Evolutionary conservation across 352 stramenopile genomes (phyloP).

Genomic region (Achlya hypogyna): DNA sequence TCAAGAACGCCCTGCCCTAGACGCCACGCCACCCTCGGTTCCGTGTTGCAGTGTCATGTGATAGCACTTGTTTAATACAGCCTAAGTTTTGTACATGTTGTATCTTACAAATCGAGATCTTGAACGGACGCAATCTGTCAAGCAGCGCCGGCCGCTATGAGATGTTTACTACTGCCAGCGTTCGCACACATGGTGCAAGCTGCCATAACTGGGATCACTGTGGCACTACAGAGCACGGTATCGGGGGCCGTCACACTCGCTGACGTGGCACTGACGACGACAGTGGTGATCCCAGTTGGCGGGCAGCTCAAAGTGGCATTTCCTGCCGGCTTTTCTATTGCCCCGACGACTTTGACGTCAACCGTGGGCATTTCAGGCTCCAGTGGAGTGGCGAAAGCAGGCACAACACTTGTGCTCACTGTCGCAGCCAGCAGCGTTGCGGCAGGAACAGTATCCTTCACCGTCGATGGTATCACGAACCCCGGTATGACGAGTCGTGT

Average conservation of each 20-base stretch:
- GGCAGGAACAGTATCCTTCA: constrained; percentile 33
- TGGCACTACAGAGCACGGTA: not conserved
- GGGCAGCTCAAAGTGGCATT: constrained; percentile 44
- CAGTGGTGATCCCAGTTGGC: constrained; percentile 27
- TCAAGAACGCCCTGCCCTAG: constrained; percentile 1
- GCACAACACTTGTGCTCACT: constrained; percentile 31
- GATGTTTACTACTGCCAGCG: not conserved
- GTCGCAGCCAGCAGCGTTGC: constrained; percentile 23
- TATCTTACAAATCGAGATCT: not conserved
- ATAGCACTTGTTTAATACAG: too few relatives aligned
- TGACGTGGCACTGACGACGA: constrained; percentile 32
- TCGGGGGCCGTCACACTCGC: constrained; percentile 31
- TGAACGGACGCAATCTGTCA: not conserved
- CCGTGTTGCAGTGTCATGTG: not conserved
- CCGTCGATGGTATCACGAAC: constrained; percentile 43
- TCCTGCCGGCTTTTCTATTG: constrained; percentile 39
- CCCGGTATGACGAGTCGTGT: constrained; percentile 28
- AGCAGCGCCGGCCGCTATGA: too few relatives aligned
- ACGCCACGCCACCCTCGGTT: not conserved
- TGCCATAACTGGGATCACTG: not conserved
- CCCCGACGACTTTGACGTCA: constrained; percentile 24
- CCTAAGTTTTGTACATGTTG: not conserved
- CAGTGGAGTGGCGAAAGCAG: constrained; percentile 25
- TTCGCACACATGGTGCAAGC: not conserved
- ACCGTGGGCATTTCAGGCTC: too few relatives aligned